Base-by-base conservation (phyloP, 2,329 filamentous ascomycete genomes). In the Xylaria sp. region DNA sequence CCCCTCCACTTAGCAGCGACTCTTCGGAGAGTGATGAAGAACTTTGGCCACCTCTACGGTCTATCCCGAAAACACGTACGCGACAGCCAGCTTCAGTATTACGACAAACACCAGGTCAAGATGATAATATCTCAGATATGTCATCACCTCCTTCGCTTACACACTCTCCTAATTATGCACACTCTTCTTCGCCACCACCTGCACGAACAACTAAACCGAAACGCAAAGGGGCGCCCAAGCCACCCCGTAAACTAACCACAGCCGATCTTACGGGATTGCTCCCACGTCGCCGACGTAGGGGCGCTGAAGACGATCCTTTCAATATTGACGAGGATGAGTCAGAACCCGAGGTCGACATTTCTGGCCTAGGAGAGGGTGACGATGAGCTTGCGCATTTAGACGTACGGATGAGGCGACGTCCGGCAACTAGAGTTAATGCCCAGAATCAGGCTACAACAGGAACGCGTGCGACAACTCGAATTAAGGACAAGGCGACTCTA, bases 81-180 rank as follows among this genome's bases (percentile, higher is more conserved):
- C 73, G 74, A 55, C 74, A 77, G 32, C 50, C 74, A 12, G 65
- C 71, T 48, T 72, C 75, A 8, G 73, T 71, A 27, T 70, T 77
- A 5, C 78, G 71, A n/a, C 79, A 76, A 63, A 83, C 82, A 0
- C 81, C 82, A 0, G 81, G 77, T 1, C 75, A 75, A 8, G 76
- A 81, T 27, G 82, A 82, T 53, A 79, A 82, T 69, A 71, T 81
- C n/a, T 88, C 86, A 0, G 84, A 88, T 54, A 80, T 88, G 12
- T 91, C 89, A 1, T 91, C 88, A 2, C 89, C 88, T 0, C 89
- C 89, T 0, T 91, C 89, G 0, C 81, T 91, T 3, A 91, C 89
- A 3, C 88, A 91, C 74, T 91, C 89, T 0, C 89, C 89, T 37
- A 90, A 91, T 73, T 84, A 82, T 68, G 77, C 73, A 9, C 75